Percentiles rank a stretch among this genome's conserved stretches.
phyloP scores from a whole-genome alignment of 1,284 basidiomycete genomes.

The Sporisorium sorghi region DNA sequence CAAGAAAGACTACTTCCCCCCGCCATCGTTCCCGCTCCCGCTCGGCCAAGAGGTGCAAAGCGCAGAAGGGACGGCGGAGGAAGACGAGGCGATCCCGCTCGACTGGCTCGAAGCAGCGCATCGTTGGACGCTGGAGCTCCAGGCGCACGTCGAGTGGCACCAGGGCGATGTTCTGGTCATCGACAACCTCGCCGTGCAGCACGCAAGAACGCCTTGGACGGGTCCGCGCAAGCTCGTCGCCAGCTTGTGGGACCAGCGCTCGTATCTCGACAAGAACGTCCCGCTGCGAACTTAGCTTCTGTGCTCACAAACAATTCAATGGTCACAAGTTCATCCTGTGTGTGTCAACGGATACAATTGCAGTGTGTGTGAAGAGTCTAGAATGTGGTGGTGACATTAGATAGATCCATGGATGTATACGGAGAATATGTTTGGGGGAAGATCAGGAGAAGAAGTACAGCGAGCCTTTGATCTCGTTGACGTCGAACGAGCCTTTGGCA shows the following conservation, averaged over 20 bases:
- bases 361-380: conserved; percentile 7
- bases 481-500: conserved; percentile 87
- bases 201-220: conserved; percentile 47
- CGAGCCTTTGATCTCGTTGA: conserved; percentile 76
- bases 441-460: conserved; percentile 66
- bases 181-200: conserved; percentile 56
- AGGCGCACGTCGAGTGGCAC: conserved; percentile 52
- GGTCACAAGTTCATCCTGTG: no score
- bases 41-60: not conserved
- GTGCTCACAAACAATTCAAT: no score
- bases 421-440: not conserved
- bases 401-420: conserved; percentile 1
- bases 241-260: conserved; percentile 49
- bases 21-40: conserved; percentile 33
- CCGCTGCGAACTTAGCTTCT: conserved; percentile 24
- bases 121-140: conserved; percentile 29
- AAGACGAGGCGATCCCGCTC: conserved; percentile 38
- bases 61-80: not conserved
- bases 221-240: conserved; percentile 48
- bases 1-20: conserved; percentile 39
- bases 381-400: conserved; percentile 5
- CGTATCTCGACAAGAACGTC: conserved; percentile 30
- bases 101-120: conserved; percentile 41
- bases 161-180: conserved; percentile 49
- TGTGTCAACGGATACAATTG: not conserved